Evolutionary conservation across 176 grass and related monocot genomes (phyloP).

Genomic region (Sorghum bicolor): Sorghum_bicolor_NCBIv3 NC_012870.2:63365001-63365500

Average conservation of each 20-base stretch:
- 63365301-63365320: slow-evolving; percentile 32
- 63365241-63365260: neutral
- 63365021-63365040: neutral
- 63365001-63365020: neutral
- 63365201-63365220: neutral
- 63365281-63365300: slow-evolving; percentile 50
- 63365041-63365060: neutral
- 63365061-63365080: neutral
- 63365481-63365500: slow-evolving; percentile 89
- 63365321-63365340: slow-evolving; percentile 46
- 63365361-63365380: slow-evolving; percentile 66
- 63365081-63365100: neutral
- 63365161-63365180: neutral
- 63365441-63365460: slow-evolving; percentile 83
- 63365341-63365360: slow-evolving; percentile 51
- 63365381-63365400: slow-evolving; percentile 64
- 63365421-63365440: slow-evolving; percentile 98
- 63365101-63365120: neutral
- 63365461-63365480: slow-evolving; percentile 77
- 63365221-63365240: neutral
- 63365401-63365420: slow-evolving; percentile 75
- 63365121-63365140: neutral
- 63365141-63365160: neutral
- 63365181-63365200: neutral
- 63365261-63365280: slow-evolving; percentile 22